These are phyloP conservation scores for Gynostemma pentaphyllum DNA, from an alignment of 306 rosid species.

Conservation along the genomic window DNA sequence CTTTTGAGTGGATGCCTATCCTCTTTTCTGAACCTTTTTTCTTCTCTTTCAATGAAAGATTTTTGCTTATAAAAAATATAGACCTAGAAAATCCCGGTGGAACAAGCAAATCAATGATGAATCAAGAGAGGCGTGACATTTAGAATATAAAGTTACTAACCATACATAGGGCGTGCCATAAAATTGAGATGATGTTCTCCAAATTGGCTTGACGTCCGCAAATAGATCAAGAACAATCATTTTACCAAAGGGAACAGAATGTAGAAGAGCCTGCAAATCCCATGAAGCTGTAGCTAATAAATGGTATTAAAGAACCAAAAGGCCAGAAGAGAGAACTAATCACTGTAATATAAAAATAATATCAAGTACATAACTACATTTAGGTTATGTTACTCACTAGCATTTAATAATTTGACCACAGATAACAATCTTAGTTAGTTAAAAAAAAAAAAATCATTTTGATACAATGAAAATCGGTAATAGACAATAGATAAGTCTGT, in stretches of 20 bases:
- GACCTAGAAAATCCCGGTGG: background rate
- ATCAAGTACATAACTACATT: background rate
- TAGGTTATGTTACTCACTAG: background rate
- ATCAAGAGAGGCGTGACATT: background rate
- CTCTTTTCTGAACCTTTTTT: too few relatives aligned
- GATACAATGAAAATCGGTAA: background rate
- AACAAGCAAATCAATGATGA: background rate
- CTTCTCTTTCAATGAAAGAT: too few relatives aligned
- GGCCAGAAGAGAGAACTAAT: background rate
- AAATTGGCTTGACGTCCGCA: conserved; percentile 91
- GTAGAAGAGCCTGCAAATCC: conserved; percentile 76
- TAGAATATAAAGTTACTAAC: conserved; percentile 29
- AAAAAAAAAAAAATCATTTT: background rate
- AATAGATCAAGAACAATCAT: conserved; percentile 95
- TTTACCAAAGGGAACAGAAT: conserved; percentile 81
- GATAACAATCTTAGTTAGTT: background rate
- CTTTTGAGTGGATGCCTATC: too few relatives aligned
- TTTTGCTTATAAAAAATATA: too few relatives aligned
- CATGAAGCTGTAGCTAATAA: conserved; percentile 5
- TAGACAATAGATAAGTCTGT: conserved; percentile 3
- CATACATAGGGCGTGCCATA: conserved; percentile 90
- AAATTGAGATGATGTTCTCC: conserved; percentile 80
- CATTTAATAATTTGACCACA: background rate
- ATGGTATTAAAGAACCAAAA: background rate
- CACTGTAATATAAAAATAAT: background rate